Evolutionary conservation across 2,329 filamentous ascomycete genomes (phyloP).

Genomic region (Graphilbum sp.): DNA sequence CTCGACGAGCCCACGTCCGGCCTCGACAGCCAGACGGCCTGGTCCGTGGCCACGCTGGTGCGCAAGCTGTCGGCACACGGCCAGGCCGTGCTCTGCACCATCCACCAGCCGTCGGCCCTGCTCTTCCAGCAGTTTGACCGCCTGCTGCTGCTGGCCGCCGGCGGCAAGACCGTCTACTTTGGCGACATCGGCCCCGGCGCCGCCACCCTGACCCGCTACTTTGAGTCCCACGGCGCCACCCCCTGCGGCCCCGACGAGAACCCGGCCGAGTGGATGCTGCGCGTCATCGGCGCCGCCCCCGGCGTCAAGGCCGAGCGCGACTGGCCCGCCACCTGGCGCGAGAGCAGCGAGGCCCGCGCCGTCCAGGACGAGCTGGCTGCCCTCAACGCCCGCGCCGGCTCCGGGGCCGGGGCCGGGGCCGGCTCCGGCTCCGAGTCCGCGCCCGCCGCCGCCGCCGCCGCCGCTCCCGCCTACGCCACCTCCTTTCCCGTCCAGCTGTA

Average conservation of each 20-base stretch:
- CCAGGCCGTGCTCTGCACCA: constrained; percentile 15
- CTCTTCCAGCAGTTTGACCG: constrained; percentile 10
- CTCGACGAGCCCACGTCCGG: constrained; percentile 45
- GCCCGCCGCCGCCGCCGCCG: background rate
- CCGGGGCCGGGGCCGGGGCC: background rate
- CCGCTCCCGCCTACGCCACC: constrained; percentile 49
- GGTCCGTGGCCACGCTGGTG: constrained; percentile 45
- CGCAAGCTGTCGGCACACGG: constrained; percentile 34
- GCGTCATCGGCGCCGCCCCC: constrained; percentile 45
- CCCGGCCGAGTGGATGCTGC: constrained; percentile 68
- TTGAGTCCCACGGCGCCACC: constrained; percentile 29
- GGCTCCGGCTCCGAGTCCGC: background rate
- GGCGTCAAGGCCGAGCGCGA: constrained; percentile 45
- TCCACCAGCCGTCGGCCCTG: constrained; percentile 9
- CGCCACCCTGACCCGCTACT: constrained; percentile 27
- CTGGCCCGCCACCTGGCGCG: constrained; percentile 34
- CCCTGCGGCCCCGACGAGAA: constrained; percentile 54
- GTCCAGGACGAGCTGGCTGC: constrained; percentile 42
- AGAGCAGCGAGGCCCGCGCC: constrained; percentile 43
- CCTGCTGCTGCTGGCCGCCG: constrained; percentile 5
- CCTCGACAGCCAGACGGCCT: constrained; percentile 46
- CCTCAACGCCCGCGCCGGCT: background rate
- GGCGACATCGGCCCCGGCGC: constrained; percentile 45
- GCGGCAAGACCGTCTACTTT: constrained; percentile 9
- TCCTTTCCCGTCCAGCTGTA: constrained; percentile 44